Evolutionary conservation across 2,329 filamentous ascomycete species (phyloP).

Genomic region (Trichoderma atrobrunneum): DNA sequence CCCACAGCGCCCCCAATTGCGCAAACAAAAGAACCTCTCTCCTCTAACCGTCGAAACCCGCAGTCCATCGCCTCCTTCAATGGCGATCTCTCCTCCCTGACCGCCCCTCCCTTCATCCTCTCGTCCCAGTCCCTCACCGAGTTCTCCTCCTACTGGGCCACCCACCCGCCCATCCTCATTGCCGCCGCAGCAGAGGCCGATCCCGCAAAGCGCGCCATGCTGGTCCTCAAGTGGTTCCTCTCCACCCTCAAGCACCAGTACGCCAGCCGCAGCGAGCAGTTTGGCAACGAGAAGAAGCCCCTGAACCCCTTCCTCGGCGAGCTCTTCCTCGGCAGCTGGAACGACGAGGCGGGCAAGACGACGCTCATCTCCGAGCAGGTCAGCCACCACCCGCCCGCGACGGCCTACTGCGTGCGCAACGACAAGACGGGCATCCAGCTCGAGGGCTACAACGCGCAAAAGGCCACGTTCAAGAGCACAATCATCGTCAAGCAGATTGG

Average conservation of each 20-base stretch:
- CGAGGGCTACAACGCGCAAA: conserved; percentile 94
- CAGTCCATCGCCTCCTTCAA: conserved; percentile 78
- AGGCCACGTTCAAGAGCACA: conserved; percentile 88
- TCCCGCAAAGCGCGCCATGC: conserved; percentile 74
- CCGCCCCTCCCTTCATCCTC: conserved; percentile 79
- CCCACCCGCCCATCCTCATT: conserved; percentile 73
- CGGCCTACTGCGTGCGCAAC: conserved; percentile 91
- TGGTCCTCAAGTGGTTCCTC: conserved; percentile 96
- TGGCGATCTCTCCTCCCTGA: conserved; percentile 76
- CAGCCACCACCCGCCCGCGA: conserved; percentile 89
- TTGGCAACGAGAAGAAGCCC: conserved; percentile 94
- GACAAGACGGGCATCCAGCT: conserved; percentile 72
- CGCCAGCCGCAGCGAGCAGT: conserved; percentile 69
- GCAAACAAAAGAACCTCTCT: not conserved
- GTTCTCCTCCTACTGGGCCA: conserved; percentile 80
- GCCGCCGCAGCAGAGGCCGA: conserved; percentile 78
- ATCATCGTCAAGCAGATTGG: conserved; percentile 95
- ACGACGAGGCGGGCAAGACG: conserved; percentile 76
- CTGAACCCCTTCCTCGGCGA: conserved; percentile 95
- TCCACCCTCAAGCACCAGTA: conserved; percentile 88
- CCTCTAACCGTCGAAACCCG: not conserved
- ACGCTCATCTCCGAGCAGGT: conserved; percentile 92
- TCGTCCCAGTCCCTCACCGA: conserved; percentile 75
- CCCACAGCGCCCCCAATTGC: not conserved
- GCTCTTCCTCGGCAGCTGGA: conserved; percentile 89